Base-by-base conservation (phyloP, 2,329 filamentous ascomycete genomes). In the Diaporthe aspalathi region DNA sequence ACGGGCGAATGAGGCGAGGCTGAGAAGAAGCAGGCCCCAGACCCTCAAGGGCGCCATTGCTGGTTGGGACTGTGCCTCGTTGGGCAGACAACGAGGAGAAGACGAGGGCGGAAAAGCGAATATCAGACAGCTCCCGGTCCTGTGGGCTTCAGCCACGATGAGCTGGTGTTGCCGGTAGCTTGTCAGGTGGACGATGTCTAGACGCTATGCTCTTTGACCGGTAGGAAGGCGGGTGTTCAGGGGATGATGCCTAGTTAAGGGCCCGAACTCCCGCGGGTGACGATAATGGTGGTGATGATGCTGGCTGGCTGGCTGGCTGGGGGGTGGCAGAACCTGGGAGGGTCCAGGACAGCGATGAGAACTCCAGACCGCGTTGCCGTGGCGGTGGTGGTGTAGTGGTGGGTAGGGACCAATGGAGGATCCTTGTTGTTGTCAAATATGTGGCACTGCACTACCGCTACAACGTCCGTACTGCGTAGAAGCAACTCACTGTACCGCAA, bases 11-110 rank as follows among this genome's bases (percentile, higher is more conserved):
- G 71, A 54, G 12, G 63, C 71, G 17, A 73, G 71, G 29, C 63
- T 22, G 47, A 73, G 54, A 22, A 73, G 71, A 50, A 71, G 17
- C 24, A 73, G 56, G 32, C 63, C 68, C 71, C 71, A 73, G 56
- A 73, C 49, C 71, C 68, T 65, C 56, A 73, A 35, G 35, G 71
- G 63, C 63, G 54, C 71, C 71, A 73, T 73, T 27, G 32, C 49
- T 27, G 29, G 9, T 32, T 62, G 40, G 16, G 24, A 11, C 24
- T 43, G 22, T 62, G 52, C 20, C 52, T 22, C 1, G 24, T n/a
- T 27, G 40, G 24, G 6, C 22, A 43, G 32, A 35, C 27, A 45
- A 32, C 20, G 27, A 49, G 27, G 27, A 47, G 20, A 17, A 20
- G 9, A 12, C 24, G 43, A 38, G 38, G 40, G 24, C 12, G 49